phyloP scores from a whole-genome alignment of 768 basidiomycete species.

The Pleurotus djamor region DNA sequence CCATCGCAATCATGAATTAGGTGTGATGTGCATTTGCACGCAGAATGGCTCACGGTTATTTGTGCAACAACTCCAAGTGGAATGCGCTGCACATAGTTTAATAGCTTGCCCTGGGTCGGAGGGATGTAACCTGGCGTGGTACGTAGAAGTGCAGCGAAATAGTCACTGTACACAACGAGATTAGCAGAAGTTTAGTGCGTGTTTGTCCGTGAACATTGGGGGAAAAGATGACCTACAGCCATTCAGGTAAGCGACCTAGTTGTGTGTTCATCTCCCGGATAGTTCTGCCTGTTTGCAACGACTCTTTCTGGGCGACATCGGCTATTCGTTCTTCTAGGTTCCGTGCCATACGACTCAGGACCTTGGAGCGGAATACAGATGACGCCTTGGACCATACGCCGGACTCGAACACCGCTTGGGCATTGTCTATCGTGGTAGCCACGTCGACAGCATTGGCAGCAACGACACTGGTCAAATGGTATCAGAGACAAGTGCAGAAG shows the following conservation, averaged over 20 bases:
- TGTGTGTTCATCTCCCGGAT: constrained; percentile 85
- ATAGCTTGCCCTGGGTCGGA: constrained; percentile 75
- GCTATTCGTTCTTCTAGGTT: constrained; percentile 55
- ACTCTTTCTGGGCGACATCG: constrained; percentile 64
- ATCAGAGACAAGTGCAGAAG: not conserved
- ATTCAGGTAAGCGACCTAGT: constrained; percentile 76
- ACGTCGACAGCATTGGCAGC: constrained; percentile 54
- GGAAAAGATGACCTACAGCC: constrained; percentile 56
- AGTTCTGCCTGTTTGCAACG: constrained; percentile 76
- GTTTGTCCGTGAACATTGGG: not conserved
- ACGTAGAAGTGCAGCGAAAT: constrained; percentile 72
- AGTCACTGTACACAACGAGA: constrained; percentile 49
- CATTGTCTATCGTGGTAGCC: constrained; percentile 44
- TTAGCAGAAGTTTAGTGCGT: not conserved
- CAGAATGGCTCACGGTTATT: constrained; percentile 59
- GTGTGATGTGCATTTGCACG: not conserved
- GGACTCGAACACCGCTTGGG: constrained; percentile 58
- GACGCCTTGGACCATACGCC: constrained; percentile 74
- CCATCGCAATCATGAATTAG: not conserved
- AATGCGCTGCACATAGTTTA: constrained; percentile 78
- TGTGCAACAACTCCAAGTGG: constrained; percentile 90
- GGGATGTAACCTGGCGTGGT: constrained; percentile 70
- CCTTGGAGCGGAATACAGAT: constrained; percentile 55
- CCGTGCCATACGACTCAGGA: constrained; percentile 64
- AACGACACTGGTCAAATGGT: constrained; percentile 40